phyloP scores from a whole-genome alignment of 768 basidiomycete species.

The Tylopilus intermedius region DNA sequence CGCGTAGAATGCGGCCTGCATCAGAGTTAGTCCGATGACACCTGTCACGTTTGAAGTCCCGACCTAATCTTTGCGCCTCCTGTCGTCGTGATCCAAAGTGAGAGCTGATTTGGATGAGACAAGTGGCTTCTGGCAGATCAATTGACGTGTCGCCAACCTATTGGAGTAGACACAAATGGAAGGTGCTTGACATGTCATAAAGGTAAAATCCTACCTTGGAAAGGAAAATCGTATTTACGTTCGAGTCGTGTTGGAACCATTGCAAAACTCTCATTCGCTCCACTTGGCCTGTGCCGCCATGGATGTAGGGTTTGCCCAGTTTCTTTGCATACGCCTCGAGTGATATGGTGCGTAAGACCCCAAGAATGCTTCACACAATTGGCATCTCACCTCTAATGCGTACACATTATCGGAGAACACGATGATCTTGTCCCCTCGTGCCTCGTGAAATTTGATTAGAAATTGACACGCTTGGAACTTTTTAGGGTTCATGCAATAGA shows the following conservation, averaged over 20 bases:
- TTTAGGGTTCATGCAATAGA: constrained; percentile 99
- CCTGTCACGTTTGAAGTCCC: constrained; percentile 22
- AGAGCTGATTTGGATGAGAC: constrained; percentile 98
- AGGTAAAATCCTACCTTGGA: constrained; percentile 65
- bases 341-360: constrained; percentile 2
- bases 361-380: not conserved
- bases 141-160: constrained; percentile 98
- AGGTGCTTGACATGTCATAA: constrained; percentile 7
- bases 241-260: constrained; percentile 91
- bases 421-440: constrained; percentile 97
- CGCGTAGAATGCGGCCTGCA: constrained; percentile 88
- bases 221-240: constrained; percentile 96
- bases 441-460: constrained; percentile 96
- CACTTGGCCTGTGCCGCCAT: constrained; percentile 90
- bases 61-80: constrained; percentile 93
- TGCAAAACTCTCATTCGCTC: constrained; percentile 95
- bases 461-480: constrained; percentile 99
- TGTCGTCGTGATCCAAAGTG: constrained; percentile 98
- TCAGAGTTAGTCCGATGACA: constrained; percentile 11
- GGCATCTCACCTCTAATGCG: constrained; percentile 76
- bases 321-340: constrained; percentile 87
- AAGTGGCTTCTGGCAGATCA: constrained; percentile 97
- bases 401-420: constrained; percentile 99
- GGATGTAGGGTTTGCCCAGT: constrained; percentile 90
- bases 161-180: constrained; percentile 14